phyloP scores from a whole-genome alignment of 108 stramenopile species.

The Seminavis robusta region DNA sequence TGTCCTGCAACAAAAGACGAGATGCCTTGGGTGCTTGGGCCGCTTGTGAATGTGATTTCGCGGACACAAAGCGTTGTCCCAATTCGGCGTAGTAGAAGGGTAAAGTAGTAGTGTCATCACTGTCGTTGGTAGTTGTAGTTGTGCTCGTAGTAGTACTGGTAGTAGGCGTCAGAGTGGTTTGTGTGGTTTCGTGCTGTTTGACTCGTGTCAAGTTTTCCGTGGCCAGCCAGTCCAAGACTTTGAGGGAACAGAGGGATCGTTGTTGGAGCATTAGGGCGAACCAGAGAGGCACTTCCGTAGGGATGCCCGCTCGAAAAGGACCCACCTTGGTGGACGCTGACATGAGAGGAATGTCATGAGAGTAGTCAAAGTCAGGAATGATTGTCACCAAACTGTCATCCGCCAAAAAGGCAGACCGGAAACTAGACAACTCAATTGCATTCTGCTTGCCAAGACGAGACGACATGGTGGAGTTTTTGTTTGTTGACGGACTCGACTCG shows the following conservation, averaged over 20 bases:
- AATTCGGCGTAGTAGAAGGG: constrained; percentile 82
- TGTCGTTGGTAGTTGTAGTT: constrained; percentile 23
- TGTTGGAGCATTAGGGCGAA: constrained; percentile 55
- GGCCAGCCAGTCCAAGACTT: constrained; percentile 40
- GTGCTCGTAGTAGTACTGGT: neutral
- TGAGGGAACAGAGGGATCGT: constrained; percentile 53
- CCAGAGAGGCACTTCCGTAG: constrained; percentile 74
- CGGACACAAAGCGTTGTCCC: constrained; percentile 30
- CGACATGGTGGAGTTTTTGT: too few species aligned
- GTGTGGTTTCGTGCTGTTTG: constrained; percentile 49
- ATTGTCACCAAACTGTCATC: too few species aligned
- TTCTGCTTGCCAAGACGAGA: too few species aligned
- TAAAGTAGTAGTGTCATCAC: constrained; percentile 37
- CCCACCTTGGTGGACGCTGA: too few species aligned
- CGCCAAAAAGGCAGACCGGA: too few species aligned
- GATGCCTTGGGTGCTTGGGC: constrained; percentile 32
- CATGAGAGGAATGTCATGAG: too few species aligned
- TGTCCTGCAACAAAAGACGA: constrained; percentile 61
- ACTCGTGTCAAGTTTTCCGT: constrained; percentile 44
- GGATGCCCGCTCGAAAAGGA: constrained; percentile 75
- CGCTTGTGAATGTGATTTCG: neutral
- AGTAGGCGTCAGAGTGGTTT: neutral
- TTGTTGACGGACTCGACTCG: too few species aligned
- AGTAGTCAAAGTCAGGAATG: too few species aligned
- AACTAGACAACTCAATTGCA: too few species aligned